Base-by-base conservation (phyloP, 2,329 filamentous ascomycete genomes). In the Epichloe coenophiala region DNA sequence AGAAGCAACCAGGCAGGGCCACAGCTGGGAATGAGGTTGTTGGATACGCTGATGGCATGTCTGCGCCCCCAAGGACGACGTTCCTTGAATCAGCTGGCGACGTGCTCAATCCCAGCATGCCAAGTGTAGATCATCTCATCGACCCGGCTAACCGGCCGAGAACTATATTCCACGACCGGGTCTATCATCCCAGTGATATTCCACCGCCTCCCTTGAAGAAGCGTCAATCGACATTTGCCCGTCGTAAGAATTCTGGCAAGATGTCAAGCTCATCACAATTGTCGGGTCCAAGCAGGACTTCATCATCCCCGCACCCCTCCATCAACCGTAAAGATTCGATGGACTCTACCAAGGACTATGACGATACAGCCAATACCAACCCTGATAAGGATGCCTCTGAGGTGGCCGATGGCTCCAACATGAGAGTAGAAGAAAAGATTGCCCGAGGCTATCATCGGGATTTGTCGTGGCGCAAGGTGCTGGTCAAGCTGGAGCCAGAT, bases 401-500 rank as follows among this genome's bases (percentile, higher is more conserved):
- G 45, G 54, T 65, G 0, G 63, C 80, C 3, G 81, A 85, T 58
- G 74, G 69, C 15, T 79, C 82, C 9, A 80, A 71, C 55, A 90
- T 97, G 81, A 88, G 86, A 55, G 89, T 97, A 1, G 93, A 98
- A 66, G 93, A 98, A 66, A 97, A 96, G 68, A 98, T 98, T 57
- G 93, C 93, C 2, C 80, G 93, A 45, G 93, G 89, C 13, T 98
- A 98, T 68, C 93, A 98, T 65, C 81, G 83, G 12, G 88, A 88
- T 55, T 70, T 98, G 19, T 87, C 88, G 1, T 98, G 93, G 93
- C 86, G 93, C 44, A 98, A 98, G 64, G 93, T 98, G 1, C 78
- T 98, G 4, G 93, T 98, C 13, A 86, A 93, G 49, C 75, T 98
- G 2, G 91, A 98, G 63, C 93, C 93, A 0, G 93, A 98, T 67